A percentile compares a stretch with the other conserved stretches of the same genome.
Conservation (phyloP, 305 asterid genomes). For the Monarda citriodora region DNA sequence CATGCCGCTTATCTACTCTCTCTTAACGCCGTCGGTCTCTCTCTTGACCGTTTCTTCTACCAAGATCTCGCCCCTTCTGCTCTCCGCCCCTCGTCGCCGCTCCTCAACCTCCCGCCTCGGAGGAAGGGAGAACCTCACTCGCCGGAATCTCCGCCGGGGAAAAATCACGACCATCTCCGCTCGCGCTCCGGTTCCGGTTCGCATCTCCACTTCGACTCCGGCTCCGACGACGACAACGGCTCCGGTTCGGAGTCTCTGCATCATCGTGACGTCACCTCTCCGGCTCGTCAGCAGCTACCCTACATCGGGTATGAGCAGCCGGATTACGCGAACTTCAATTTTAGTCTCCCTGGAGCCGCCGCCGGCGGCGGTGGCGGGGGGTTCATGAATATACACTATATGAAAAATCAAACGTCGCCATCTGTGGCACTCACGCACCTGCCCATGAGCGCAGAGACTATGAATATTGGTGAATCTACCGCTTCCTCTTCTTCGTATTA, state of each 20-base stretch:
- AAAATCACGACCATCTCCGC: slow-evolving; percentile 36
- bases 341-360: slow-evolving; percentile 12
- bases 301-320: slow-evolving; percentile 36
- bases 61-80: slow-evolving; percentile 36
- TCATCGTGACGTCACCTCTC: slow-evolving; percentile 38
- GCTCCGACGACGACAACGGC: slow-evolving; percentile 47
- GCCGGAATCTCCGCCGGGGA: slow-evolving; percentile 26
- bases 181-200: slow-evolving; percentile 59
- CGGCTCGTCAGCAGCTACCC: slow-evolving; percentile 31
- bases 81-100: slow-evolving; percentile 43
- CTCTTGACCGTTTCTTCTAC: slow-evolving; percentile 67
- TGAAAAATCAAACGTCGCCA: slow-evolving; percentile 75
- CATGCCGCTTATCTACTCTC: slow-evolving; percentile 78
- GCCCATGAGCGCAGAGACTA: slow-evolving; percentile 63
- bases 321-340: slow-evolving; percentile 30
- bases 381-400: slow-evolving; percentile 57
- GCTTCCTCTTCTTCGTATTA: slow-evolving; percentile 39
- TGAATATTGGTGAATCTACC: slow-evolving; percentile 65
- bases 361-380: slow-evolving; percentile 35
- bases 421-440: slow-evolving; percentile 68
- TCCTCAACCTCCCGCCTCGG: slow-evolving; percentile 61
- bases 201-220: slow-evolving; percentile 73
- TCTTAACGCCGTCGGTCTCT: slow-evolving; percentile 62
- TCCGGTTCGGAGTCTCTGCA: slow-evolving; percentile 56
- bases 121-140: slow-evolving; percentile 60